Percentiles rank a stretch among this genome's conserved stretches.
Conservation (phyloP, 1,284 basidiomycete species). For the Trichosporon faecale region DNA sequence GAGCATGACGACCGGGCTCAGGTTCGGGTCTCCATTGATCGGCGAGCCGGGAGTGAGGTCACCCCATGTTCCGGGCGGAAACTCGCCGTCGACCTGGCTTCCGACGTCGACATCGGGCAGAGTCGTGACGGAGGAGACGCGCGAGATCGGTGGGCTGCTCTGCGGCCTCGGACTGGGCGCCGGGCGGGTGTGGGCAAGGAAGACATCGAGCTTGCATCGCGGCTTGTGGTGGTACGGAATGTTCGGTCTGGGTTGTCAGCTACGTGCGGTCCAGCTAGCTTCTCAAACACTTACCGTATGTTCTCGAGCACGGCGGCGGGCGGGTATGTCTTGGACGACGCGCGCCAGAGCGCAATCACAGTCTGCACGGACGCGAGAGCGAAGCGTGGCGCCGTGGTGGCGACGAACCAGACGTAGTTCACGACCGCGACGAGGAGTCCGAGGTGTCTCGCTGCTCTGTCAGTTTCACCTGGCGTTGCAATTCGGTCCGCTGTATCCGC, state of each 20-base stretch:
- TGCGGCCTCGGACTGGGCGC: not conserved
- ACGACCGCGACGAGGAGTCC: constrained; percentile 24
- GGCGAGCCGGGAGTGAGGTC: constrained; percentile 20
- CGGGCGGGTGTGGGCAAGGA: constrained; percentile 15
- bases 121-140: constrained; percentile 17
- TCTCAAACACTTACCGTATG: not conserved
- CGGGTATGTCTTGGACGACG: constrained; percentile 1
- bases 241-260: constrained; percentile 17
- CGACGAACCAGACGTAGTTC: constrained; percentile 17
- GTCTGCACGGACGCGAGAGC: constrained; percentile 13
- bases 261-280: not conserved
- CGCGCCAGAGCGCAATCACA: constrained; percentile 14
- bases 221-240: constrained; percentile 16
- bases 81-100: constrained; percentile 19
- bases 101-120: constrained; percentile 24
- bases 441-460: constrained; percentile 22
- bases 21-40: constrained; percentile 9
- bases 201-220: constrained; percentile 22
- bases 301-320: constrained; percentile 5
- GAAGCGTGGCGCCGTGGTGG: constrained; percentile 13
- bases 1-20: constrained; percentile 29
- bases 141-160: constrained; percentile 13
- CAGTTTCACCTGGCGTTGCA: not conserved
- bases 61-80: constrained; percentile 19
- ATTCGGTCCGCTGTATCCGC: not conserved